Conservation (phyloP, 352 stramenopile genomes). For the Globisporangium middletonii region DNA sequence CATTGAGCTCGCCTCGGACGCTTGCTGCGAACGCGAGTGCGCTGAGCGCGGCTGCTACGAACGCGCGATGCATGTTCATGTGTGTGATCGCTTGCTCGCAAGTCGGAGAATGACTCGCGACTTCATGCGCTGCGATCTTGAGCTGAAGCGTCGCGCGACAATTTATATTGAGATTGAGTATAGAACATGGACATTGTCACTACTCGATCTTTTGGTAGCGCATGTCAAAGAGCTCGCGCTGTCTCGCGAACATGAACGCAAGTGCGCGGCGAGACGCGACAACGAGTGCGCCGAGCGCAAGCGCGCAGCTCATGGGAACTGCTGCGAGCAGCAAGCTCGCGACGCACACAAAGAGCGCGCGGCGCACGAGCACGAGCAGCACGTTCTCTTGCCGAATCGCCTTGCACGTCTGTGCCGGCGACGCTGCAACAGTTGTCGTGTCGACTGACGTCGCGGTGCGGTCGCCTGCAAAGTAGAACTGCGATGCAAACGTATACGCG, state of each 20-base stretch:
- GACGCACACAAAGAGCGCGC: constrained; percentile 8
- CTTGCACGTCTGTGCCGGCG: constrained; percentile 9
- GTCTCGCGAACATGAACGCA: constrained; percentile 13
- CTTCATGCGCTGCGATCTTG: background rate
- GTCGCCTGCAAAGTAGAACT: constrained; percentile 46
- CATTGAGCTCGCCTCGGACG: constrained; percentile 30
- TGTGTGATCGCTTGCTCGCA: background rate
- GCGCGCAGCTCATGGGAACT: constrained; percentile 4
- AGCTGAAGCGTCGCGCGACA: no score
- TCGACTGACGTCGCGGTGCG: constrained; percentile 18
- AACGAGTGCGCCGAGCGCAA: background rate
- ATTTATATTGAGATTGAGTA: background rate
- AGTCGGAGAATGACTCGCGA: background rate
- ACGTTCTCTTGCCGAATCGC: constrained; percentile 18
- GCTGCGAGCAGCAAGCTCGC: constrained; percentile 10
- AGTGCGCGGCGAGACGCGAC: constrained; percentile 11
- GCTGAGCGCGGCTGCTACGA: background rate
- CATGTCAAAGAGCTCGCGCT: constrained; percentile 16
- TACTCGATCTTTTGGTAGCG: constrained; percentile 14
- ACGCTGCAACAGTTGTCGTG: background rate
- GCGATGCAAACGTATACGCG: constrained; percentile 47
- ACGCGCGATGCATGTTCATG: constrained; percentile 1
- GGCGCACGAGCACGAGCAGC: constrained; percentile 12
- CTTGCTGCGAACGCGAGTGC: background rate
- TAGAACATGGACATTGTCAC: background rate